phyloP scores from a whole-genome alignment of 768 basidiomycete genomes.

The Stropharia rugosoannulata region DNA sequence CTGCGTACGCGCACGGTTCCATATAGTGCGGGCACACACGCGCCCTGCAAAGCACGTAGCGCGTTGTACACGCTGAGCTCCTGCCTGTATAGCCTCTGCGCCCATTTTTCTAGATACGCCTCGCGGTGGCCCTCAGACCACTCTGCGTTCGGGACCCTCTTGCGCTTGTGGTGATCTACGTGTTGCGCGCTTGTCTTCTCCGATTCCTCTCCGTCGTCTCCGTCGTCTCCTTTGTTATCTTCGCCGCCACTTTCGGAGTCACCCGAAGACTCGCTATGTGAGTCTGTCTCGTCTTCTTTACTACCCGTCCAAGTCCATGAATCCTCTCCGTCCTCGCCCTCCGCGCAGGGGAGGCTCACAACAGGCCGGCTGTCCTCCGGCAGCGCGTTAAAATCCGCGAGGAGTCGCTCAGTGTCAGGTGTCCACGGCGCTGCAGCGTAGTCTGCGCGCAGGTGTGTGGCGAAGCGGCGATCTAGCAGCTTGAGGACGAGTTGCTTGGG shows the following conservation, averaged over 20 bases:
- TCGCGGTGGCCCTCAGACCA: conserved; percentile 14
- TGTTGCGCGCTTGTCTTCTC: neutral
- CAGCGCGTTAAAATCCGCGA: conserved; percentile 7
- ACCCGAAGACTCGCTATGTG: neutral
- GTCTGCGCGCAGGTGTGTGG: conserved; percentile 10
- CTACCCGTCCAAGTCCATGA: neutral
- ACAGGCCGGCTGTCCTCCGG: conserved; percentile 8
- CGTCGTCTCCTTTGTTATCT: neutral
- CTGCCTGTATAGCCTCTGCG: conserved; percentile 7
- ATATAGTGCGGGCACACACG: conserved; percentile 11
- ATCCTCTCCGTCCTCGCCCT: neutral
- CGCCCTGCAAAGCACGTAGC: conserved; percentile 7
- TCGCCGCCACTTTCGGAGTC: neutral
- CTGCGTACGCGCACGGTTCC: conserved; percentile 6
- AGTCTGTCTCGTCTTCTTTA: neutral
- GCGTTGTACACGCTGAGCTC: conserved; percentile 15
- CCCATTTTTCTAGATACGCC: conserved; percentile 12
- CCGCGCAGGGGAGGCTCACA: neutral
- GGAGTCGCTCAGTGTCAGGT: conserved; percentile 6
- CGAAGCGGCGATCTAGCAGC: conserved; percentile 15
- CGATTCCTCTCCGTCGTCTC: conserved; percentile 6
- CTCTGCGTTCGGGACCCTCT: conserved; percentile 2
- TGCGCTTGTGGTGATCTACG: too few relatives aligned
- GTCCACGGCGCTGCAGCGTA: conserved; percentile 13
- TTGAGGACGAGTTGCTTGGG: conserved; percentile 8